phyloP scores from a whole-genome alignment of 177 flowering plant species.

The Vitis hybrid region DNA sequence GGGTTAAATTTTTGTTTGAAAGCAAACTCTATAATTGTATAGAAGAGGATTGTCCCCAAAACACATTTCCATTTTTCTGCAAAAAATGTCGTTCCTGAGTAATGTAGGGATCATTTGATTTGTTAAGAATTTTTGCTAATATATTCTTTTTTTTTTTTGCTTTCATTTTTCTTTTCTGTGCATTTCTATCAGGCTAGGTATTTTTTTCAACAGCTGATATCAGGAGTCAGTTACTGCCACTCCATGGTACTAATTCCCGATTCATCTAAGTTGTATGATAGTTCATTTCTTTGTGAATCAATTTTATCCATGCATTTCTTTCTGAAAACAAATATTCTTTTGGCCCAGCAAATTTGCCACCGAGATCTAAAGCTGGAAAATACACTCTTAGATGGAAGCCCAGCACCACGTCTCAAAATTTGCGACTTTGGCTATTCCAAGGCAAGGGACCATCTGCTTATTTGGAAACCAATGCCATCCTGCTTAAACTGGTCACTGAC shows the following conservation, averaged over 20 bases:
- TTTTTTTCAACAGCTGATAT: slow-evolving; percentile 67
- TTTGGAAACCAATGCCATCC: background rate
- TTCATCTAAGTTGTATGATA: background rate
- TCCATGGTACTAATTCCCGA: slow-evolving; percentile 38
- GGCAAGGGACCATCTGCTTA: slow-evolving; percentile 23
- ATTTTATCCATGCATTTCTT: background rate
- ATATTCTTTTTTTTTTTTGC: background rate
- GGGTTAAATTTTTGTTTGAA: too few species aligned
- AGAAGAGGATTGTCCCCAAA: background rate
- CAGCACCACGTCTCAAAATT: slow-evolving; percentile 60
- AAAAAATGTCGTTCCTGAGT: background rate
- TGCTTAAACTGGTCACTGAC: background rate
- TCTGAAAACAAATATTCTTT: background rate
- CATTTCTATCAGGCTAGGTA: slow-evolving; percentile 27
- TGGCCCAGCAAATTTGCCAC: slow-evolving; percentile 74
- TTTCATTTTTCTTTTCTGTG: background rate
- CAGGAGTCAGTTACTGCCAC: slow-evolving; percentile 71
- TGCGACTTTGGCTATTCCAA: slow-evolving; percentile 86
- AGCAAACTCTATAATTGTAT: too few species aligned
- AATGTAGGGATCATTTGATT: background rate
- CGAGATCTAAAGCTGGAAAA: slow-evolving; percentile 79
- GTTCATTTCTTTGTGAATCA: background rate
- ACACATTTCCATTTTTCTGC: background rate
- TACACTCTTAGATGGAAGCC: slow-evolving; percentile 69
- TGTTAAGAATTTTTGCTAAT: background rate